Evolutionary conservation across 2,329 filamentous ascomycete species (phyloP), one percentile per base, ranked within the genome.

Genomic region (Fusarium subtropicale): DNA sequence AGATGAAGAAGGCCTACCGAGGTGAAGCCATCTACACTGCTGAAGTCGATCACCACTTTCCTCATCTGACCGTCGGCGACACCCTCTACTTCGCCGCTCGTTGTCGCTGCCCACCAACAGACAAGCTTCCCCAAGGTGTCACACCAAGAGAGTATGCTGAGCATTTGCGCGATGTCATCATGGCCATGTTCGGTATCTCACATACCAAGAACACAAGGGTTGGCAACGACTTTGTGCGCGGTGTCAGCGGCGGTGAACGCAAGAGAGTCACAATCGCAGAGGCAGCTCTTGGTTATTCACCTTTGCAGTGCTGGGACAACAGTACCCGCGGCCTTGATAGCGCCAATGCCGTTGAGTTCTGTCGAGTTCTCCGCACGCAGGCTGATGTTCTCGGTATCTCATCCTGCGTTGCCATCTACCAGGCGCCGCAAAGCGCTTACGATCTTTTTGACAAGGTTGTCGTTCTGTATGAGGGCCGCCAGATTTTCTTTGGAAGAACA

Each of bases 21-120:
- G 92, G 92, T 55, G 92, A 95, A 79, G 91, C 91, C 52, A 93
- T 94, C 75, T 95, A 94, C 80, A 93, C 91, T 0, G 91, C 91
- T 45, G 92, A 94, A 78, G 90, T 92, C 26, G 92, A 95, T 75
- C 88, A 90, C 4, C 91, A 93, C 78, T 93, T 93, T 73, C 90
- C 91, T 6, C 86, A 89, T 78, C 79, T 94, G 70, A 89, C 87
- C 2, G 91, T 94, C 15, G 91, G 90, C 50, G 90, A 94, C 68
- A 94, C 92, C 0, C 82, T 94, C 11, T 88, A 87, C 56, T 94
- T 94, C 66, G 91, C 92, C 13, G 90, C 91, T 8, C 83, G 86
- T 22, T 90, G 91, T 6, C 85, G 90, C 46, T 85, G 88, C 22
- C 89, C 90, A 0, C 52, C 31, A 0, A 45, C 39, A 3, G 84